Evolutionary conservation across 2,329 filamentous ascomycete species (phyloP).

Genomic region (Pyricularia grisea): DNA sequence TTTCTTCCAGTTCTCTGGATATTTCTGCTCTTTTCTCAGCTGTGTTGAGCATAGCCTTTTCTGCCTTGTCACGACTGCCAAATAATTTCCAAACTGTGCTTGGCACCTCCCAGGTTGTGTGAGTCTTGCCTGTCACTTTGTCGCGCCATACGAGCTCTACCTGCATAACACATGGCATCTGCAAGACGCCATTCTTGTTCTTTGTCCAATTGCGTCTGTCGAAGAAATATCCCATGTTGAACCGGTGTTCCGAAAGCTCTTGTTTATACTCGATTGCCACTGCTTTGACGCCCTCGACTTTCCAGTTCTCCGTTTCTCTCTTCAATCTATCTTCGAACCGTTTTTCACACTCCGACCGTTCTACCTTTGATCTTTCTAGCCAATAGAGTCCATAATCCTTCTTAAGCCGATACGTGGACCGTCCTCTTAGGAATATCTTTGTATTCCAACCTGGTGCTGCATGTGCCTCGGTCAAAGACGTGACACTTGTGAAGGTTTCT

Average conservation of each 20-base stretch:
- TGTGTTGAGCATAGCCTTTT: too few species aligned
- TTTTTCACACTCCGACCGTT: background rate
- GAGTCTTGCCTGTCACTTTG: too few species aligned
- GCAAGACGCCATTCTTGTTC: too few species aligned
- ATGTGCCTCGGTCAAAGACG: background rate
- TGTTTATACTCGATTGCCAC: background rate
- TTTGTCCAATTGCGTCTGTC: background rate
- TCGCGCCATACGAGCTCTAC: too few species aligned
- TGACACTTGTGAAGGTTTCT: background rate
- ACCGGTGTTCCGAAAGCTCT: background rate
- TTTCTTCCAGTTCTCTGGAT: background rate
- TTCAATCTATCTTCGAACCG: background rate
- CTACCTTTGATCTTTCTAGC: background rate
- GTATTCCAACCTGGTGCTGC: background rate
- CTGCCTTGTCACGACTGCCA: too few species aligned
- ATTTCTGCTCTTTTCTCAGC: background rate
- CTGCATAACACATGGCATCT: too few species aligned
- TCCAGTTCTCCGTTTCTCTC: background rate
- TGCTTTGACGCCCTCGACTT: background rate
- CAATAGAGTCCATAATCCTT: background rate
- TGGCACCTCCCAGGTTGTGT: too few species aligned
- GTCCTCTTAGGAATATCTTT: background rate
- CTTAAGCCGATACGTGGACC: background rate
- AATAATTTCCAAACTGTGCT: too few species aligned
- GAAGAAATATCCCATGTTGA: background rate